Evolutionary conservation across 331 rosid genomes (phyloP).

Genomic region (Malus hybrid): DNA sequence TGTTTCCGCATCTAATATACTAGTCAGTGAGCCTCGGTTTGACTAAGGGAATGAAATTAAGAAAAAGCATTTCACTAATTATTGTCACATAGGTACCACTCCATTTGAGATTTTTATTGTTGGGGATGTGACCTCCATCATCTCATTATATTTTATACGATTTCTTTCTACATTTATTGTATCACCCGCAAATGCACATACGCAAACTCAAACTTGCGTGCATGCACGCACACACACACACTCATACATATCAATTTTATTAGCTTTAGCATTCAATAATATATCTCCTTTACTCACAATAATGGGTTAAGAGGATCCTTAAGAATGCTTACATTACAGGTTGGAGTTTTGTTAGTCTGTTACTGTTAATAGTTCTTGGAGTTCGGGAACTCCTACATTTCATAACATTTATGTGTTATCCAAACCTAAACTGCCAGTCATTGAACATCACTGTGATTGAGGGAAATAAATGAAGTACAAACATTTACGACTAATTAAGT

Average conservation of each 20-base stretch:
- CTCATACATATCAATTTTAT: background rate
- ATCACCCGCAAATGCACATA: too few relatives aligned
- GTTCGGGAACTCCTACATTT: conserved; percentile 38
- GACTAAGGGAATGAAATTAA: background rate
- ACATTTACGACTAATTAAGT: too few relatives aligned
- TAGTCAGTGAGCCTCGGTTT: background rate
- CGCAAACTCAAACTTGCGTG: too few relatives aligned
- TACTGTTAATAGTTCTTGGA: conserved; percentile 28
- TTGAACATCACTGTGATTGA: background rate
- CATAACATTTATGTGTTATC: background rate
- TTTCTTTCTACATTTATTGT: too few relatives aligned
- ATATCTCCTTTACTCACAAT: background rate
- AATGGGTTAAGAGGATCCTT: background rate
- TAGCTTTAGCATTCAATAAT: background rate
- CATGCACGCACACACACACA: too few relatives aligned
- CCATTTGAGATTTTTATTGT: background rate
- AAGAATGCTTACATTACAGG: background rate
- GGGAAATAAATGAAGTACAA: background rate
- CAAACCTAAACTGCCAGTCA: background rate
- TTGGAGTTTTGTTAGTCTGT: conserved; percentile 26
- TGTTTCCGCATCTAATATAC: background rate
- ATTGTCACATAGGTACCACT: background rate
- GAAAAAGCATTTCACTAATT: background rate
- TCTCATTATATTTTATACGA: background rate
- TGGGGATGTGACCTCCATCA: background rate